phyloP scores from a whole-genome alignment of 805 yeast species.

The Priceomyces haplophilus region DNA sequence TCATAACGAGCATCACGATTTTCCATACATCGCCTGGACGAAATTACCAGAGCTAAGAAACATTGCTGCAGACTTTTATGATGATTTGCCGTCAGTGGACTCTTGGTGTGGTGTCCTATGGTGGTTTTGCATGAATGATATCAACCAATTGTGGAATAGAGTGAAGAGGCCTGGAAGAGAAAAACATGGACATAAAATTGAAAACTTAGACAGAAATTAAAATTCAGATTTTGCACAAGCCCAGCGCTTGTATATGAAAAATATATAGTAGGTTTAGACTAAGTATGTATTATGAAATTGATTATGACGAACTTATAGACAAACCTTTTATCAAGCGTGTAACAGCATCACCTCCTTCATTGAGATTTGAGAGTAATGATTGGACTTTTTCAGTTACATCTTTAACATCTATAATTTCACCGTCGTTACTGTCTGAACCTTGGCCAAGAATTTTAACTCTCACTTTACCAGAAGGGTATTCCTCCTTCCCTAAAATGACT shows the following conservation, averaged over 20 bases:
- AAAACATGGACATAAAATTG: slow-evolving; percentile 30
- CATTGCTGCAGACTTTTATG: slow-evolving; percentile 79
- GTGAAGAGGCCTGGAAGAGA: slow-evolving; percentile 60
- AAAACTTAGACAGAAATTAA: slow-evolving; percentile 8
- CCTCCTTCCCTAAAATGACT: slow-evolving; percentile 94
- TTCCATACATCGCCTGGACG: slow-evolving; percentile 92
- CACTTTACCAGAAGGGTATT: slow-evolving; percentile 72
- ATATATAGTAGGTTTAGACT: slow-evolving; percentile 4
- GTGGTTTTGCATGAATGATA: slow-evolving; percentile 65
- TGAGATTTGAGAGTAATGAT: slow-evolving; percentile 31
- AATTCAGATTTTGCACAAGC: background rate
- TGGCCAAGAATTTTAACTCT: slow-evolving; percentile 88
- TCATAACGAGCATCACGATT: slow-evolving; percentile 94
- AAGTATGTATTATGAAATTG: background rate
- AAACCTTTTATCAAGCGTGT: slow-evolving; percentile 60
- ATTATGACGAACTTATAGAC: slow-evolving; percentile 16
- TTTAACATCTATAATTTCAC: slow-evolving; percentile 66
- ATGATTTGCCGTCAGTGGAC: slow-evolving; percentile 68
- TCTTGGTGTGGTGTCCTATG: slow-evolving; percentile 78
- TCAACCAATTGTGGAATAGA: slow-evolving; percentile 74
- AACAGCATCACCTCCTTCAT: slow-evolving; percentile 59
- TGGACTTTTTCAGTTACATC: slow-evolving; percentile 53
- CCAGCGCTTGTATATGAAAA: slow-evolving; percentile 1
- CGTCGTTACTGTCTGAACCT: slow-evolving; percentile 82
- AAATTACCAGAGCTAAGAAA: slow-evolving; percentile 59